Base-by-base conservation (phyloP, 2,329 filamentous ascomycete genomes). In the Ophiostoma tasmaniense region DNA sequence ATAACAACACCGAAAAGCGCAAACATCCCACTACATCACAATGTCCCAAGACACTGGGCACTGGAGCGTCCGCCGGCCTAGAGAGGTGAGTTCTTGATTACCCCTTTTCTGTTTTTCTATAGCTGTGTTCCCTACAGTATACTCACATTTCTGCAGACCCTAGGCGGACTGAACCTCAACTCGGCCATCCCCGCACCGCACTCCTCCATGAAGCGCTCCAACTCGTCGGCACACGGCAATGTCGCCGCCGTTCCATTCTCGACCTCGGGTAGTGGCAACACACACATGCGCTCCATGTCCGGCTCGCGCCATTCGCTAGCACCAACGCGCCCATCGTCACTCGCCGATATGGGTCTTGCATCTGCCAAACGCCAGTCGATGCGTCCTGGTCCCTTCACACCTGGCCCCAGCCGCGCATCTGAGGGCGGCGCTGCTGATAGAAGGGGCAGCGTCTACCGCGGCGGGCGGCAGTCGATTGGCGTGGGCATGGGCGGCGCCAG, bases 151-250 rank as follows among this genome's bases (percentile, higher is more conserved):
- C 50, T 73, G 72, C 78, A 96, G 92, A 97, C 95, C 68, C 87
- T 98, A 71, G 93, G 90, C 73, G 89, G 89, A 73, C 88, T 97
- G 76, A 94, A 88, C 77, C 87, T 89, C 78, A 94, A 93, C 78
- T 90, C 91, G 25, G 87, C 88, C 28, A 91, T 99, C 72, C 95
- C 95, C 25, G 92, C 96, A 80, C 94, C 95, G 10, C 86, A 91
- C 35, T 98, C 94, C 55, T 92, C 93, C 55, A 90, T 99, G 85
- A 99, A 99, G 82, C 91, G 95, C 78, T 90, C 91, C 37, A 95
- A 89, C 76, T 93, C 92, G 74, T 88, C 87, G 72, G 87, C 87
- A 74, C 84, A 86, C 70, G 87, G 87, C 70, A 59, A 35, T 64
- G 62, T 37, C 50, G 84, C 85, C 75, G 82, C 83, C 70, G 67